Conservation (phyloP, 768 basidiomycete genomes). For the Mycena crocata region DNA sequence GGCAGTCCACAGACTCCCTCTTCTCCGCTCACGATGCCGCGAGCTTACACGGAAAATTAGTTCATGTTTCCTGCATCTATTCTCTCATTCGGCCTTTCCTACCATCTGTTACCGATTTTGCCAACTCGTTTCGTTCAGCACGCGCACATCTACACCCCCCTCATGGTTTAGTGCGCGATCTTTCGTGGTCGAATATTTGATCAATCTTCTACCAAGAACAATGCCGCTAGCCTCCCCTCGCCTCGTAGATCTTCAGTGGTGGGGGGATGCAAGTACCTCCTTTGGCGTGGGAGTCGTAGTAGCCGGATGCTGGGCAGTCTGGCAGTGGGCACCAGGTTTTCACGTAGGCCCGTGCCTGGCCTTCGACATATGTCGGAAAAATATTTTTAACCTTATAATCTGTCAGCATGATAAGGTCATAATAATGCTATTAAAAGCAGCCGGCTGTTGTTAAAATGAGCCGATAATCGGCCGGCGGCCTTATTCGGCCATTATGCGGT, state of each 20-base stretch:
- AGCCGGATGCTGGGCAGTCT: constrained; percentile 41
- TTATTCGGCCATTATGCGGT: no score
- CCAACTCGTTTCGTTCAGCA: constrained; percentile 27
- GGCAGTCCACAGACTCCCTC: constrained; percentile 20
- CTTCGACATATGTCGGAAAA: no score
- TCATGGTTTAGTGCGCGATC: constrained; percentile 29
- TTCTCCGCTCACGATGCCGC: constrained; percentile 36
- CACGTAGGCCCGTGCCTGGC: constrained; percentile 39
- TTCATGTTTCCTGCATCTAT: constrained; percentile 44
- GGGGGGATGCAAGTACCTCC: constrained; percentile 49
- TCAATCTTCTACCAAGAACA: constrained; percentile 29
- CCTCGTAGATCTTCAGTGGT: constrained; percentile 45
- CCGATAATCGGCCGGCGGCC: no score
- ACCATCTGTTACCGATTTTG: constrained; percentile 35
- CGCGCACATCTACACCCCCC: constrained; percentile 30
- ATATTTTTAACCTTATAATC: no score
- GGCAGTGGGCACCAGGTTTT: constrained; percentile 44
- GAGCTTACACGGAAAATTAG: constrained; percentile 45
- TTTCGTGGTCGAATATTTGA: constrained; percentile 37
- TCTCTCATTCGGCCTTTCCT: constrained; percentile 41
- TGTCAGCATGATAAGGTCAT: no score
- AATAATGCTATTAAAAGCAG: no score
- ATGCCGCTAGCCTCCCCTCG: constrained; percentile 26
- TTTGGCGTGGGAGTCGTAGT: constrained; percentile 50
- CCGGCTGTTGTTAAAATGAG: no score